phyloP scores from a whole-genome alignment of 179 eudicot species.

The Drosera spatulata region DNA sequence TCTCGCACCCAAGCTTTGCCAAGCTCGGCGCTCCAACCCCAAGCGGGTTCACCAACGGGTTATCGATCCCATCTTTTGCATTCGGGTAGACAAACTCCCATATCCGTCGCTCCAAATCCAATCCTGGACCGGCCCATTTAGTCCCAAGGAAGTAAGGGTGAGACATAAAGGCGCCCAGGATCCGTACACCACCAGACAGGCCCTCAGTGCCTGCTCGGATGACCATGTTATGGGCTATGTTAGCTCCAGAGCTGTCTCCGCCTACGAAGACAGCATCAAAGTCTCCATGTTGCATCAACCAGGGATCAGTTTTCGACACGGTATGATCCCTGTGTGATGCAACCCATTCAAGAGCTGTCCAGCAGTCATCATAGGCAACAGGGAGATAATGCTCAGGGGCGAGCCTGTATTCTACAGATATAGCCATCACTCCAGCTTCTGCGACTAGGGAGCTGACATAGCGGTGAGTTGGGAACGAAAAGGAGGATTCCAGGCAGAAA shows the following conservation, averaged over 20 bases:
- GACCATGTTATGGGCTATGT: constrained; percentile 25
- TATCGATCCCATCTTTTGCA: constrained; percentile 18
- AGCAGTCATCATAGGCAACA: too few relatives aligned
- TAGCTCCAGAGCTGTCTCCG: not conserved
- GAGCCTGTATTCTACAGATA: too few relatives aligned
- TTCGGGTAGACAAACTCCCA: constrained; percentile 34
- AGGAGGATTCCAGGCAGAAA: too few relatives aligned
- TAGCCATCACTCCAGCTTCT: too few relatives aligned
- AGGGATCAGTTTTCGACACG: not conserved
- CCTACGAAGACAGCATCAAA: constrained; percentile 15
- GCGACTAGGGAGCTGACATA: too few relatives aligned
- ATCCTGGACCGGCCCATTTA: not conserved
- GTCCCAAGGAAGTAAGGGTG: constrained; percentile 4
- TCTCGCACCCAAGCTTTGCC: constrained; percentile 19
- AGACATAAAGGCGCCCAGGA: constrained; percentile 19
- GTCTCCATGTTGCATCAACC: constrained; percentile 20
- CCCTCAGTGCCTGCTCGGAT: constrained; percentile 10
- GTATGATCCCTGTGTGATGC: too few relatives aligned
- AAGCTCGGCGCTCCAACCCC: constrained; percentile 26
- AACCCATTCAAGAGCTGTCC: too few relatives aligned
- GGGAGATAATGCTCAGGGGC: too few relatives aligned
- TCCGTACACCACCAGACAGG: not conserved
- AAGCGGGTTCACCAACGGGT: constrained; percentile 32
- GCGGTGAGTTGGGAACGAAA: too few relatives aligned
- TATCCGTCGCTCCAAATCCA: constrained; percentile 9